Conservation (phyloP, 148 eudicot species). For the Heliosperma pusillum region DNA sequence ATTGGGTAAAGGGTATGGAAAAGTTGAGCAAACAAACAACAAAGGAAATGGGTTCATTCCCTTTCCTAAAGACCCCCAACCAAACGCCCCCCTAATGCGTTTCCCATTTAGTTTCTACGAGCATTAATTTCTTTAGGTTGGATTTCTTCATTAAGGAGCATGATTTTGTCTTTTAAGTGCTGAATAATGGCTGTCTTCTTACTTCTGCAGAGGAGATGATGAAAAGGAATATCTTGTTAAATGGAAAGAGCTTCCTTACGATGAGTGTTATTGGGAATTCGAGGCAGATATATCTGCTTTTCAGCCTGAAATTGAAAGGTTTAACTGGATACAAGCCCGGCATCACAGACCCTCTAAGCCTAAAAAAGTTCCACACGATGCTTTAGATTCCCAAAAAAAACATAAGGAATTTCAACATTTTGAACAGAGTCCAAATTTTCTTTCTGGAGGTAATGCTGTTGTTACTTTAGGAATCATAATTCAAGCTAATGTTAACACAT, state of each 20-base stretch:
- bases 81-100: background rate
- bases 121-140: background rate
- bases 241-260: conserved; percentile 85
- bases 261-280: conserved; percentile 91
- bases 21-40: no score
- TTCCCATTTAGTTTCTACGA: background rate
- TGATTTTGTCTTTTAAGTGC: background rate
- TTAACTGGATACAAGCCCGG: conserved; percentile 50
- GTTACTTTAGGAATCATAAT: background rate
- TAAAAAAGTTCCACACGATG: conserved; percentile 48
- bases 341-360: conserved; percentile 50
- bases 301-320: conserved; percentile 70
- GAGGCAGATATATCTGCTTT: conserved; percentile 81
- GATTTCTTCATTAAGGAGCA: conserved; percentile 2
- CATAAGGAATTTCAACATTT: conserved; percentile 81
- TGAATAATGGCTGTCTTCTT: conserved; percentile 12
- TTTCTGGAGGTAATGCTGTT: conserved; percentile 50
- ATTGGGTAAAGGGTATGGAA: no score
- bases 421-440: conserved; percentile 84
- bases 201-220: conserved; percentile 58
- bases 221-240: conserved; percentile 90
- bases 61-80: no score
- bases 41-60: no score
- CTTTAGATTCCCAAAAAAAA: conserved; percentile 50
- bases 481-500: background rate